Evolutionary conservation across 202 grass and related monocot genomes (phyloP).

Genomic region (Zizania palustris): DNA sequence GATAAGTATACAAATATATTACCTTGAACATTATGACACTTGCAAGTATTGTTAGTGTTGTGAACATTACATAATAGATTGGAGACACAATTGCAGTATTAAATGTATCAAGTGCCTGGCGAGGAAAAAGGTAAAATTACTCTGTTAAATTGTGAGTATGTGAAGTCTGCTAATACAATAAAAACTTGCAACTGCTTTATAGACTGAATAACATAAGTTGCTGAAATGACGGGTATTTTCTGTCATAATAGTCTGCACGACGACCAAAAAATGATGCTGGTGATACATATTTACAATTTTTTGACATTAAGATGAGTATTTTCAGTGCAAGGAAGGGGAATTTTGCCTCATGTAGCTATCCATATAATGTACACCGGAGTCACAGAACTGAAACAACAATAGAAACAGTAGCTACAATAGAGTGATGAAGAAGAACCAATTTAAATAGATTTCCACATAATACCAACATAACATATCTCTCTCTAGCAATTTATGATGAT

Average conservation of each 20-base stretch:
- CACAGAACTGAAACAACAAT: neutral
- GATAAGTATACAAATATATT: slow-evolving; percentile 24
- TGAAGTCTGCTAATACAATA: neutral
- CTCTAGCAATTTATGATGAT: slow-evolving; percentile 9
- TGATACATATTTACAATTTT: neutral
- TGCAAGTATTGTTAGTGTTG: slow-evolving; percentile 89
- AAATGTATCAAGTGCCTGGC: slow-evolving; percentile 91
- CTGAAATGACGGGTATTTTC: slow-evolving; percentile 1
- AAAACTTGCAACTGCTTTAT: slow-evolving; percentile 22
- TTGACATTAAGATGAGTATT: neutral
- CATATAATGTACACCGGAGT: neutral
- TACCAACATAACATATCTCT: slow-evolving; percentile 6
- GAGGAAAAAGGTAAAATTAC: slow-evolving; percentile 6
- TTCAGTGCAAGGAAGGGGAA: neutral
- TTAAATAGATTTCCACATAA: slow-evolving; percentile 12
- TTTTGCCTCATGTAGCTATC: slow-evolving; percentile 1
- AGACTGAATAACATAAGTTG: slow-evolving; percentile 9
- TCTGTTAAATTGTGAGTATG: slow-evolving; percentile 10
- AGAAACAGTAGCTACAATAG: neutral
- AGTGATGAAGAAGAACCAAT: neutral
- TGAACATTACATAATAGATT: slow-evolving; percentile 99
- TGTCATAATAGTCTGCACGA: neutral
- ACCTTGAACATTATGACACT: slow-evolving; percentile 99
- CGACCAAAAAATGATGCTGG: slow-evolving; percentile 2
- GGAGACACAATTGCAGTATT: slow-evolving; percentile 97